Evolutionary conservation across 2,329 filamentous ascomycete species (phyloP).

Genomic region (Colletotrichum navitas): DNA sequence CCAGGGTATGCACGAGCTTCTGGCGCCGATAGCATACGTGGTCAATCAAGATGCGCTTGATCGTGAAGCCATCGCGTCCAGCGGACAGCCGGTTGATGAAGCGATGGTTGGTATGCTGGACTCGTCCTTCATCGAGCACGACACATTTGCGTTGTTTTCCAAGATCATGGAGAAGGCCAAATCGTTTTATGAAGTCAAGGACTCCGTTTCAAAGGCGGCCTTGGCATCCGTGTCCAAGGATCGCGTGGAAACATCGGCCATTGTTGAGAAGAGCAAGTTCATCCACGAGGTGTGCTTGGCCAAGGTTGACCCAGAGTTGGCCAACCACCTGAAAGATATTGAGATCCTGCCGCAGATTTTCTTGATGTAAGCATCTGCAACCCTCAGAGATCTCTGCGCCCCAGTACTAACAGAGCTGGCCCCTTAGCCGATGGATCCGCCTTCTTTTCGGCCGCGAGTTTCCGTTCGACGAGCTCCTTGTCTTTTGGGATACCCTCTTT

Average conservation of each 20-base stretch:
- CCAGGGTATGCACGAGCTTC: constrained; percentile 98
- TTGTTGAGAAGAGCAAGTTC: constrained; percentile 86
- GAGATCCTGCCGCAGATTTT: constrained; percentile 98
- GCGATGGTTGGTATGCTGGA: constrained; percentile 78
- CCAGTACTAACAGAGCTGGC: constrained; percentile 16
- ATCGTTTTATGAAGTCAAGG: constrained; percentile 83
- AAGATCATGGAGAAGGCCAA: constrained; percentile 90
- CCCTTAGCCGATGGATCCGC: constrained; percentile 85
- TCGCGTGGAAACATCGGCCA: constrained; percentile 67
- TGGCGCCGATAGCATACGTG: constrained; percentile 90
- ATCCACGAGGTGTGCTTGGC: constrained; percentile 88
- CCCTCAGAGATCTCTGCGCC: background rate
- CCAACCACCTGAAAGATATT: constrained; percentile 82
- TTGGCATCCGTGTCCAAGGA: constrained; percentile 43
- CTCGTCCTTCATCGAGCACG: constrained; percentile 83
- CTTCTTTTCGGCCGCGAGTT: constrained; percentile 95
- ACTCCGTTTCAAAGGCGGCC: constrained; percentile 48
- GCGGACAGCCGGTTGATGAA: constrained; percentile 57
- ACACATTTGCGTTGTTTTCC: constrained; percentile 88
- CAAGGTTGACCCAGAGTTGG: constrained; percentile 85
- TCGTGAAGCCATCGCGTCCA: constrained; percentile 50
- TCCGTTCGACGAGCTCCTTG: constrained; percentile 84
- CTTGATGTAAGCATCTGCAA: constrained; percentile 74
- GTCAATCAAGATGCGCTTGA: constrained; percentile 85
- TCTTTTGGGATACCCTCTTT: constrained; percentile 92